phyloP scores from a whole-genome alignment of 179 eudicot genomes.

The Vitellaria paradoxa region DNA sequence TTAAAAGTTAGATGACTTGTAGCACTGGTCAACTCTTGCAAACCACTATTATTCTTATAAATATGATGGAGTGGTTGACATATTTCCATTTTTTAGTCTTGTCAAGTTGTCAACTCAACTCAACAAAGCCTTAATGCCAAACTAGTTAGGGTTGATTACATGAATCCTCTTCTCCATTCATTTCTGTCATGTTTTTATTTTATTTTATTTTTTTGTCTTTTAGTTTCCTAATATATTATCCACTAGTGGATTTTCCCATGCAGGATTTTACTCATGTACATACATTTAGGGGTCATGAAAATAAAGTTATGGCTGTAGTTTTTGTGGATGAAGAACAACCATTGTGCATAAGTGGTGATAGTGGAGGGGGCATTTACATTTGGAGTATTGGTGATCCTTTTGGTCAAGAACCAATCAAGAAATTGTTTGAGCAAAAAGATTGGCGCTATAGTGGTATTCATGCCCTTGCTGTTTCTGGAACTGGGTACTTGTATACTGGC shows the following conservation, averaged over 20 bases:
- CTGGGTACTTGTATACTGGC: constrained; percentile 69
- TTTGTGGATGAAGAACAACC: constrained; percentile 64
- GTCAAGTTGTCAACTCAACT: too few species aligned
- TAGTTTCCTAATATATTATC: neutral
- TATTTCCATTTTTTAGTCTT: neutral
- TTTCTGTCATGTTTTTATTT: neutral
- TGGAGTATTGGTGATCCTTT: constrained; percentile 63
- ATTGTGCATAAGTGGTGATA: constrained; percentile 87
- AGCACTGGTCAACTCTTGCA: too few species aligned
- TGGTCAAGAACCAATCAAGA: constrained; percentile 56
- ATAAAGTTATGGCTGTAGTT: constrained; percentile 70
- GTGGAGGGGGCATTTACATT: constrained; percentile 73
- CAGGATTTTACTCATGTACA: constrained; percentile 80
- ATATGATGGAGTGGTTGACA: too few species aligned
- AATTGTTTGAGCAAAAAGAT: constrained; percentile 68
- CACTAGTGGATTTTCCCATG: constrained; percentile 7
- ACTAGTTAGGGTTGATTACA: too few species aligned
- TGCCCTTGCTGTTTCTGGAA: constrained; percentile 71
- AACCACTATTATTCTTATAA: too few species aligned
- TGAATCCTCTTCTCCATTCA: too few species aligned
- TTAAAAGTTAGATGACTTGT: neutral
- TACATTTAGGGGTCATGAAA: constrained; percentile 83
- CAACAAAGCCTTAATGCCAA: too few species aligned
- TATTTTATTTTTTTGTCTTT: neutral
- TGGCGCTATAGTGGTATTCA: constrained; percentile 98